Conservation (phyloP, 768 basidiomycete genomes). For the Trametes cubensis region DNA sequence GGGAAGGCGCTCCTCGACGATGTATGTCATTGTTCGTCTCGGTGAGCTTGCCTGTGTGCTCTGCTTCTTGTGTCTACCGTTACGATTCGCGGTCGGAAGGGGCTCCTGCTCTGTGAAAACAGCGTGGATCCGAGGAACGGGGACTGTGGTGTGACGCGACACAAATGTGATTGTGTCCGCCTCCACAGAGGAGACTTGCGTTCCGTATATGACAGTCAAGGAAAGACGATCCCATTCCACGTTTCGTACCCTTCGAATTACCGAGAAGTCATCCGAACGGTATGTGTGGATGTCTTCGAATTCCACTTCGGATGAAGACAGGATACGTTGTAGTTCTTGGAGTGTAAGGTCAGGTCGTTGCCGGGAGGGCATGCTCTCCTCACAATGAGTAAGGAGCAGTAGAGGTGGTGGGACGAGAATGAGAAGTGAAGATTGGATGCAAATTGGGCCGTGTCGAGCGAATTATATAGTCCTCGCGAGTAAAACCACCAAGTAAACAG, state of each 20-base stretch:
- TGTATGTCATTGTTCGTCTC: background rate
- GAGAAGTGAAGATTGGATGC: too few relatives aligned
- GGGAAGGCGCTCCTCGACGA: conserved; percentile 3
- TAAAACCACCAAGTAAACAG: too few relatives aligned
- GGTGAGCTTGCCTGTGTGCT: too few relatives aligned
- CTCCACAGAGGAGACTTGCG: background rate
- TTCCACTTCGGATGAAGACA: too few relatives aligned
- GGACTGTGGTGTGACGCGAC: background rate
- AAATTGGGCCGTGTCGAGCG: too few relatives aligned
- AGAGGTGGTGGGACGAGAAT: too few relatives aligned
- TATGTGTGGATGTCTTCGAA: background rate
- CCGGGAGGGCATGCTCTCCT: too few relatives aligned
- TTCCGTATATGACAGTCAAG: background rate
- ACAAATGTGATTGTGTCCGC: background rate
- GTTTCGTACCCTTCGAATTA: background rate
- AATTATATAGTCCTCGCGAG: too few relatives aligned
- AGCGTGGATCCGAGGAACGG: background rate
- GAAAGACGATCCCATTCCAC: background rate
- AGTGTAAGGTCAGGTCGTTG: background rate
- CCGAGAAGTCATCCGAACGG: background rate
- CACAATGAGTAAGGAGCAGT: too few relatives aligned
- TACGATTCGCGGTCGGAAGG: too few relatives aligned
- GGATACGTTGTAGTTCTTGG: background rate
- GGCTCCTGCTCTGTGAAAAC: background rate
- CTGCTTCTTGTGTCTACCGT: too few relatives aligned